phyloP scores from a whole-genome alignment of 2,329 filamentous ascomycete species.

The Cytospora leucostoma region DNA sequence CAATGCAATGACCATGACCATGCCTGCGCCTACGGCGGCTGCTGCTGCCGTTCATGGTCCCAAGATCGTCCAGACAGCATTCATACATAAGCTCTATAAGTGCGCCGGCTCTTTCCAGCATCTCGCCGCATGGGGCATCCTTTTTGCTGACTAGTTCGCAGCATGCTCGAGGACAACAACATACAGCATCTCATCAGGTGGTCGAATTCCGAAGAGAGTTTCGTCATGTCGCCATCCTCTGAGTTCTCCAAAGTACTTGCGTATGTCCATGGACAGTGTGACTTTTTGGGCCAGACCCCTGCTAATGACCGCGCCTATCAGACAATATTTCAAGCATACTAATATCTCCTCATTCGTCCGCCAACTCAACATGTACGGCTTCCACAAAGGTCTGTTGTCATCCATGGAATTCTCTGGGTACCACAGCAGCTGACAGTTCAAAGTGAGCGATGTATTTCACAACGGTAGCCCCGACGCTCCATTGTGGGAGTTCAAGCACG shows the following conservation, averaged over 20 bases:
- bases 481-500: slow-evolving; percentile 98
- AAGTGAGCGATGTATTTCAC: slow-evolving; percentile 98
- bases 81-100: slow-evolving; percentile 99
- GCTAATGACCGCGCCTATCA: slow-evolving; percentile 41
- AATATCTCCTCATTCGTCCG: slow-evolving; percentile 98
- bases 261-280: slow-evolving; percentile 58
- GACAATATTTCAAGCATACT: slow-evolving; percentile 99
- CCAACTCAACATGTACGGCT: slow-evolving; percentile 99
- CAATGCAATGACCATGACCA: slow-evolving; percentile 49
- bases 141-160: slow-evolving; percentile 43
- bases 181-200: slow-evolving; percentile 97
- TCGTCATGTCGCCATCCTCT: slow-evolving; percentile 96
- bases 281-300: slow-evolving; percentile 29
- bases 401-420: slow-evolving; percentile 3
- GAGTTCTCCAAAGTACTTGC: slow-evolving; percentile 98
- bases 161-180: slow-evolving; percentile 92
- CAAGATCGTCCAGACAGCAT: slow-evolving; percentile 97
- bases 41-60: slow-evolving; percentile 83
- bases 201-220: slow-evolving; percentile 92
- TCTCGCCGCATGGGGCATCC: not conserved
- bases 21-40: slow-evolving; percentile 58
- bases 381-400: slow-evolving; percentile 80
- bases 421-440: slow-evolving; percentile 31
- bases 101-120: slow-evolving; percentile 45
- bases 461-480: slow-evolving; percentile 91